These are phyloP conservation scores for Beauveria rudraprayagi DNA, from an alignment of 2,329 filamentous ascomycete genomes.

Conservation along the genomic window DNA sequence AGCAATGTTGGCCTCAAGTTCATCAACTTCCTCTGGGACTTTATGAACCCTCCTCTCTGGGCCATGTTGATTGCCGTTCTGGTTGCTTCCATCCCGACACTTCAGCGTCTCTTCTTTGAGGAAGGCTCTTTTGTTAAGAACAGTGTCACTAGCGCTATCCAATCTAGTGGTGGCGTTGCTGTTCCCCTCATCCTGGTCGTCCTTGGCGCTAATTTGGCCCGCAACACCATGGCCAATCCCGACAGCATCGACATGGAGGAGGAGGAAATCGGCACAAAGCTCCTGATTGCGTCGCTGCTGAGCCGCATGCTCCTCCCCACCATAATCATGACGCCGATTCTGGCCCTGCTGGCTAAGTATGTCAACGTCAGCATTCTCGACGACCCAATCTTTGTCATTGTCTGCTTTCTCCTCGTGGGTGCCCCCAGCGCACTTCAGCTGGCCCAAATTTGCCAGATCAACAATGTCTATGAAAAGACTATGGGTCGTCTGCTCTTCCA, in stretches of 20 bases:
- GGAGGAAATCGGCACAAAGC: slow-evolving; percentile 57
- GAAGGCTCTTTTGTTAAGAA: slow-evolving; percentile 87
- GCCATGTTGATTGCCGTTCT: slow-evolving; percentile 90
- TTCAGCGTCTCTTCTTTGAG: slow-evolving; percentile 82
- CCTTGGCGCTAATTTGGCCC: slow-evolving; percentile 85
- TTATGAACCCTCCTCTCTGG: slow-evolving; percentile 98
- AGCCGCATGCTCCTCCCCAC: slow-evolving; percentile 91
- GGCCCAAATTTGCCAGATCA: slow-evolving; percentile 97
- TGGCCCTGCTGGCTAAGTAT: slow-evolving; percentile 83
- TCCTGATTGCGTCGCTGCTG: slow-evolving; percentile 78
- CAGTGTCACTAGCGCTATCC: slow-evolving; percentile 81
- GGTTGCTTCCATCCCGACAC: slow-evolving; percentile 74
- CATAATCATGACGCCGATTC: slow-evolving; percentile 80
- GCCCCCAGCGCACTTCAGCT: slow-evolving; percentile 90
- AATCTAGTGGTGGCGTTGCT: slow-evolving; percentile 80
- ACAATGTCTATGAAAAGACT: slow-evolving; percentile 87
- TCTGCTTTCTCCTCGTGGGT: slow-evolving; percentile 92
- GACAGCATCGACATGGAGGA: slow-evolving; percentile 63
- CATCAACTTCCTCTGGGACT: slow-evolving; percentile 67
- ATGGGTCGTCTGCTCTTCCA: slow-evolving; percentile 93
- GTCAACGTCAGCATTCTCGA: slow-evolving; percentile 89
- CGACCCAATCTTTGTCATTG: slow-evolving; percentile 96
- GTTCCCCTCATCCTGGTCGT: slow-evolving; percentile 94
- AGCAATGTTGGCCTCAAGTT: slow-evolving; percentile 35
- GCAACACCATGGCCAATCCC: slow-evolving; percentile 71